Percentiles rank a stretch among this genome's conserved stretches.
These are phyloP conservation scores for Monilinia polystroma DNA, from an alignment of 2,329 filamentous ascomycete genomes.

Conservation along the genomic window DNA sequence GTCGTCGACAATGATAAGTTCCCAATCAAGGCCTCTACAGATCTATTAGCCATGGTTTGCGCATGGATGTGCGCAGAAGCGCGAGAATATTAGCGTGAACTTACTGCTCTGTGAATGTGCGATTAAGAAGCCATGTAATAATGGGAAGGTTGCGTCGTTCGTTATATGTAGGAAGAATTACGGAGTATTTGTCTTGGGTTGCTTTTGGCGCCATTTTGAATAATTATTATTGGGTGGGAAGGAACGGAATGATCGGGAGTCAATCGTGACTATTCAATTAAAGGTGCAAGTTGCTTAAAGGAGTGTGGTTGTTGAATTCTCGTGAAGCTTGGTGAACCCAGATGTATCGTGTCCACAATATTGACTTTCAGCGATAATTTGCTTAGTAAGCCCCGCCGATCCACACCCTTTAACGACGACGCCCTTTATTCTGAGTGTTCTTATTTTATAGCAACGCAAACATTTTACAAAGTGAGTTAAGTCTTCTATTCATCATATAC, in stretches of 20 bases:
- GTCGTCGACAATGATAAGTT: conserved; percentile 97
- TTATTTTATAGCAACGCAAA: background rate
- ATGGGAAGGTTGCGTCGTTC: conserved; percentile 97
- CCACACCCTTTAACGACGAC: background rate
- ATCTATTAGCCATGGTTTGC: background rate
- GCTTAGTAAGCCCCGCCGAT: conserved; percentile 6
- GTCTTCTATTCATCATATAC: background rate
- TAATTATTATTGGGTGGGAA: conserved; percentile 11
- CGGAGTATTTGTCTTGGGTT: conserved; percentile 79
- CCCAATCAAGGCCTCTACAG: conserved; percentile 85
- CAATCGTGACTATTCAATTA: conserved; percentile 15
- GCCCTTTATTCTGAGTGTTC: background rate
- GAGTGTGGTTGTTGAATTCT: conserved; percentile 19
- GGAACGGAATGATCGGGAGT: conserved; percentile 12
- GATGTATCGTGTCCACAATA: conserved; percentile 20
- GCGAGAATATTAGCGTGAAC: conserved; percentile 33
- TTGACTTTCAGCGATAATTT: background rate
- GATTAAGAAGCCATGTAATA: conserved; percentile 89
- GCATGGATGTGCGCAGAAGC: background rate
- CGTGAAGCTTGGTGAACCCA: conserved; percentile 7
- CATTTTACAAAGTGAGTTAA: background rate
- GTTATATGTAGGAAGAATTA: conserved; percentile 98
- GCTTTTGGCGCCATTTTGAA: conserved; percentile 28
- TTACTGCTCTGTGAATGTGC: conserved; percentile 86
- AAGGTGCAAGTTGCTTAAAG: conserved; percentile 10